Percentiles rank a stretch among this genome's conserved stretches.
phyloP scores from a whole-genome alignment of 108 stramenopile species.

The Epithemia pelagica region DNA sequence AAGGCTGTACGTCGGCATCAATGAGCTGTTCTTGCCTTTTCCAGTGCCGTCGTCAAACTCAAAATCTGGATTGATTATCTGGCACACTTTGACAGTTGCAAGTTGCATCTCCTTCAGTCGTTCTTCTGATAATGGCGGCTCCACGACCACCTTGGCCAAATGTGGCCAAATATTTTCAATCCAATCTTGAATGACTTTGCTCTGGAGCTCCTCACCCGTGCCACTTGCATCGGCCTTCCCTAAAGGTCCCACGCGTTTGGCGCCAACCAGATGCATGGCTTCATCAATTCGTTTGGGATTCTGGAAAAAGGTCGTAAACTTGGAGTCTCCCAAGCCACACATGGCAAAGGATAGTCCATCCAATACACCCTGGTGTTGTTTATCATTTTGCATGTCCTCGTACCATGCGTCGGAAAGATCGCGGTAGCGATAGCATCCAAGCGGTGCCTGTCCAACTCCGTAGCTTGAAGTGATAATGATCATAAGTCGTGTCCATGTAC shows the following conservation, averaged over 20 bases:
- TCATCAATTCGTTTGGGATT: slow-evolving; percentile 58
- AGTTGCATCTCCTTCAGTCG: slow-evolving; percentile 19
- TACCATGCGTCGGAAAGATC: slow-evolving; percentile 56
- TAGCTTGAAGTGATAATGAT: slow-evolving; percentile 69
- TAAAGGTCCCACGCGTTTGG: slow-evolving; percentile 44
- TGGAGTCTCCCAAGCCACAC: slow-evolving; percentile 51
- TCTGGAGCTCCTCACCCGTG: slow-evolving; percentile 46
- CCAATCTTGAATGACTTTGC: slow-evolving; percentile 48
- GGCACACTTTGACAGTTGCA: slow-evolving; percentile 4
- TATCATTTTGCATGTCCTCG: slow-evolving; percentile 9
- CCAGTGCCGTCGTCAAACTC: neutral
- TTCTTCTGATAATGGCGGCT: slow-evolving; percentile 1
- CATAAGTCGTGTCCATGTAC: slow-evolving; percentile 52
- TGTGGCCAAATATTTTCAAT: slow-evolving; percentile 14
- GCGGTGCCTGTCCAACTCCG: slow-evolving; percentile 77
- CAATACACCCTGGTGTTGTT: slow-evolving; percentile 5
- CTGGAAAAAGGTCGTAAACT: slow-evolving; percentile 42
- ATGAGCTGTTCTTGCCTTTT: neutral
- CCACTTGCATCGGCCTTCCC: slow-evolving; percentile 76
- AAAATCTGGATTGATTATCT: slow-evolving; percentile 26
- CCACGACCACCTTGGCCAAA: slow-evolving; percentile 11
- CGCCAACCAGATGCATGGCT: slow-evolving; percentile 52
- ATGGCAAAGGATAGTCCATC: slow-evolving; percentile 41
- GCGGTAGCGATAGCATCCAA: slow-evolving; percentile 69
- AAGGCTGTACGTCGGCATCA: neutral